phyloP scores from a whole-genome alignment of 371 early-diverging fungal species.

The Rhizoclosmatium hyalinum region DNA sequence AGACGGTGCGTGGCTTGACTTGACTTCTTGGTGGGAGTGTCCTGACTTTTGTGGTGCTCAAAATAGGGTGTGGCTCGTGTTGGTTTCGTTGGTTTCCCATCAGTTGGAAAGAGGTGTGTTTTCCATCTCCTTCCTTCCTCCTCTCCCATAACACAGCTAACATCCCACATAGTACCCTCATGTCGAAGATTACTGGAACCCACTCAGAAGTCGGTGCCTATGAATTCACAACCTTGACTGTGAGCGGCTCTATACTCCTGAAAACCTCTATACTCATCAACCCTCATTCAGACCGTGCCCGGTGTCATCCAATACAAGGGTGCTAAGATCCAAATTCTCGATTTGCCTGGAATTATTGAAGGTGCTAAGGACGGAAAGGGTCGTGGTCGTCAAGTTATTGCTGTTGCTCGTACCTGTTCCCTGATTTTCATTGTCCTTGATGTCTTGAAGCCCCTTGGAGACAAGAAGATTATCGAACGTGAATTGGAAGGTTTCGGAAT shows the following conservation, averaged over 20 bases:
- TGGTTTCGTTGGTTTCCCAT: constrained; percentile 82
- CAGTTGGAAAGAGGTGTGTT: constrained; percentile 91
- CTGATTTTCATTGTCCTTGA: constrained; percentile 98
- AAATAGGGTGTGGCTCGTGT: constrained; percentile 51
- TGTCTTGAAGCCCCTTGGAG: constrained; percentile 89
- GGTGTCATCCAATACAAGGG: constrained; percentile 99
- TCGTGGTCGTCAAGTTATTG: constrained; percentile 94
- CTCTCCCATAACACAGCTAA: background rate
- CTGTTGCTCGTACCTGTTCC: constrained; percentile 98
- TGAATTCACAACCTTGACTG: constrained; percentile 84
- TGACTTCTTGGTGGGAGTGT: background rate
- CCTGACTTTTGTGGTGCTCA: background rate
- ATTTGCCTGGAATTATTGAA: constrained; percentile 97
- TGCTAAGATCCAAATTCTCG: constrained; percentile 94
- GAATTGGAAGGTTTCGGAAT: constrained; percentile 99
- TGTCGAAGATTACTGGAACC: constrained; percentile 95
- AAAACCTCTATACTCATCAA: background rate
- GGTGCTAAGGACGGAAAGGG: constrained; percentile 99
- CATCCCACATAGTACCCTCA: constrained; percentile 91
- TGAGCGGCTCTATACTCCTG: background rate
- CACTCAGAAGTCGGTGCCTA: constrained; percentile 84
- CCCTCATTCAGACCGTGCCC: constrained; percentile 83
- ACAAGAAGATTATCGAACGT: constrained; percentile 85
- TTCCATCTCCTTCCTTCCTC: background rate
- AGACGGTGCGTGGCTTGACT: constrained; percentile 42